Percentiles rank a stretch among this genome's conserved stretches.
phyloP scores from a whole-genome alignment of 2,329 filamentous ascomycete species.

The Aspergillus sp. region DNA sequence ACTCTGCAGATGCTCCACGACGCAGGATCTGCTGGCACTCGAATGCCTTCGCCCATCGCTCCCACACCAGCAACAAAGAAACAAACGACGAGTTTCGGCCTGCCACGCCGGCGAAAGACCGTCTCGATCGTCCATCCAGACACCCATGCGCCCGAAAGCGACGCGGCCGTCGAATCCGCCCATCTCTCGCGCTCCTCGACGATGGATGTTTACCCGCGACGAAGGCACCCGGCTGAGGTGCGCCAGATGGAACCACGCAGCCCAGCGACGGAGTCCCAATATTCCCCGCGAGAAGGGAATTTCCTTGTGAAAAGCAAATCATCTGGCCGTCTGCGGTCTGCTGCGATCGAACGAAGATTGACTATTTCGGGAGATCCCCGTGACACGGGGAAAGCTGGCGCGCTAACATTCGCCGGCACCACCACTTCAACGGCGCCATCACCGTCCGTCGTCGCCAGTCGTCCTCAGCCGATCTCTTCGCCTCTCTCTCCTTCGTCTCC shows the following conservation, averaged over 20 bases:
- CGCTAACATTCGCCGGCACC: constrained; percentile 24
- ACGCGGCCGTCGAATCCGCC: neutral
- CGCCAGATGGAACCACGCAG: neutral
- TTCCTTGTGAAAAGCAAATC: constrained; percentile 7
- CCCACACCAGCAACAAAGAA: constrained; percentile 8
- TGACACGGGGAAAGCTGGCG: constrained; percentile 29
- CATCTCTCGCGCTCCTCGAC: constrained; percentile 14
- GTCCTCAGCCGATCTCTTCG: neutral
- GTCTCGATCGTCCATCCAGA: constrained; percentile 19
- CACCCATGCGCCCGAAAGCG: constrained; percentile 16
- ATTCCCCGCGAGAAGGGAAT: constrained; percentile 1
- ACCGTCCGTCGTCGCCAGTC: constrained; percentile 4
- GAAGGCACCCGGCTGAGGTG: neutral
- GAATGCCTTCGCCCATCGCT: constrained; percentile 7
- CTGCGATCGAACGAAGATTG: constrained; percentile 8
- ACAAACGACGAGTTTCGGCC: constrained; percentile 1
- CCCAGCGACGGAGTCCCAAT: constrained; percentile 4
- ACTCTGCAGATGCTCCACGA: constrained; percentile 20
- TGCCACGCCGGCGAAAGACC: constrained; percentile 20
- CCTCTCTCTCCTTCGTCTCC: constrained; percentile 9
- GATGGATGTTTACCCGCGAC: constrained; percentile 7
- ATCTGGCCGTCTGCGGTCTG: constrained; percentile 4
- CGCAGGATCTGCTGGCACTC: constrained; percentile 18
- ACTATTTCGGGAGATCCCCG: constrained; percentile 25
- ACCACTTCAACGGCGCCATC: constrained; percentile 12